phyloP scores from a whole-genome alignment of 257 asterid genomes.

The Solanum rostratum region DNA sequence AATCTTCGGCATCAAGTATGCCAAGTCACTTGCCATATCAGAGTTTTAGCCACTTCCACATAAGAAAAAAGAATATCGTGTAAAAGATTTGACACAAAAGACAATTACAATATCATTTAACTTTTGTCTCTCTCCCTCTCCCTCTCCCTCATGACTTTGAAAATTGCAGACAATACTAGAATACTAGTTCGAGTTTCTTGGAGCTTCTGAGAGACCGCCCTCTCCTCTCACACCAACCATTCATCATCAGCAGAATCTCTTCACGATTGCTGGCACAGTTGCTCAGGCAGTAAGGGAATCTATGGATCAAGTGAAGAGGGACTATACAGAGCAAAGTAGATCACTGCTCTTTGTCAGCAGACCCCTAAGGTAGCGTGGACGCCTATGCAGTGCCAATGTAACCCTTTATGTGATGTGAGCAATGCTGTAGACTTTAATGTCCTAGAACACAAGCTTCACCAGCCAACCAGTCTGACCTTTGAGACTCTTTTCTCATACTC shows the following conservation, averaged over 20 bases:
- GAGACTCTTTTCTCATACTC: not conserved
- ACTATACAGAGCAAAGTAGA: not conserved
- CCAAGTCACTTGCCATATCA: too few species aligned
- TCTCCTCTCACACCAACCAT: not conserved
- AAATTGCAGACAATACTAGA: too few species aligned
- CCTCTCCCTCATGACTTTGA: not conserved
- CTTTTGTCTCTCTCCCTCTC: too few species aligned
- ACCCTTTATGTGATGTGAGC: not conserved
- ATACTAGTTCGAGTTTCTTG: not conserved
- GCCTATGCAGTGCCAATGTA: not conserved
- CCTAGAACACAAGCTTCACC: not conserved
- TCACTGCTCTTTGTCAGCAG: not conserved
- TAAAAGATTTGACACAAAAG: too few species aligned
- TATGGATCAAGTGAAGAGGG: not conserved
- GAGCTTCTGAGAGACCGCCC: not conserved
- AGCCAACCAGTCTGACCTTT: not conserved
- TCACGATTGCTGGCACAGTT: not conserved
- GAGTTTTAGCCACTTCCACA: too few species aligned
- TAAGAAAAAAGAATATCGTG: too few species aligned
- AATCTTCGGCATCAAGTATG: too few species aligned
- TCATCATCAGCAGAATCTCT: not conserved
- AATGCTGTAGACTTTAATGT: not conserved
- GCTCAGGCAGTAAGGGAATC: not conserved
- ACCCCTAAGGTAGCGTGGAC: not conserved
- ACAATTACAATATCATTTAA: too few species aligned